Percentiles rank a stretch among this genome's conserved stretches.
Evolutionary conservation across 2,329 filamentous ascomycete species (phyloP).

Genomic region (Phyllosticta citrichinensis): DNA sequence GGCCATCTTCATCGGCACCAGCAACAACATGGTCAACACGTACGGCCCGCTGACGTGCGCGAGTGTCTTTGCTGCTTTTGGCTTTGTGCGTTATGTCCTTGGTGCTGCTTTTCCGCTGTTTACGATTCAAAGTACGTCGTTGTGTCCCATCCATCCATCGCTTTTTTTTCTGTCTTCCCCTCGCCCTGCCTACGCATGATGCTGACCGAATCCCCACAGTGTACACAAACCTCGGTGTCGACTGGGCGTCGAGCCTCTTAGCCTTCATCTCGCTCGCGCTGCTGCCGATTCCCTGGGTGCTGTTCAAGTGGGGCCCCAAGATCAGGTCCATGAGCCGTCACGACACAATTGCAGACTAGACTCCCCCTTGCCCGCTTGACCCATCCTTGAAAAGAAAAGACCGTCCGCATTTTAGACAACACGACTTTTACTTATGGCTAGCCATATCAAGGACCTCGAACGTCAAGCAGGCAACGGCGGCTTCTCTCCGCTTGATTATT

Average conservation of each 20-base stretch:
- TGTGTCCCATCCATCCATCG: background rate
- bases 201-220: slow-evolving; percentile 8
- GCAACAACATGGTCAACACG: slow-evolving; percentile 22
- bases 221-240: background rate
- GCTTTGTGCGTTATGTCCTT: slow-evolving; percentile 27
- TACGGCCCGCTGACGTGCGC: slow-evolving; percentile 25
- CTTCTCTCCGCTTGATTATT: too few species aligned
- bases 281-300: slow-evolving; percentile 21
- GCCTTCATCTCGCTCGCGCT: slow-evolving; percentile 1
- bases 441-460: too few species aligned
- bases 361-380: background rate
- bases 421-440: too few species aligned
- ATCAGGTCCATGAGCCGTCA: slow-evolving; percentile 20
- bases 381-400: background rate
- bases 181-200: background rate
- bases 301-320: slow-evolving; percentile 19
- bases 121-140: background rate
- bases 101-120: slow-evolving; percentile 18
- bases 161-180: background rate
- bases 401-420: too few species aligned
- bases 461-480: too few species aligned
- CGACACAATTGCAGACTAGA: slow-evolving; percentile 8
- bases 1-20: slow-evolving; percentile 23
- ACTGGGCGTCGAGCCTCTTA: slow-evolving; percentile 3
- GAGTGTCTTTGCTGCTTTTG: slow-evolving; percentile 30